Percentiles rank a stretch among this genome's conserved stretches.
phyloP scores from a whole-genome alignment of 2,329 filamentous ascomycete species.

The Zymoseptoria pseudotritici region DNA sequence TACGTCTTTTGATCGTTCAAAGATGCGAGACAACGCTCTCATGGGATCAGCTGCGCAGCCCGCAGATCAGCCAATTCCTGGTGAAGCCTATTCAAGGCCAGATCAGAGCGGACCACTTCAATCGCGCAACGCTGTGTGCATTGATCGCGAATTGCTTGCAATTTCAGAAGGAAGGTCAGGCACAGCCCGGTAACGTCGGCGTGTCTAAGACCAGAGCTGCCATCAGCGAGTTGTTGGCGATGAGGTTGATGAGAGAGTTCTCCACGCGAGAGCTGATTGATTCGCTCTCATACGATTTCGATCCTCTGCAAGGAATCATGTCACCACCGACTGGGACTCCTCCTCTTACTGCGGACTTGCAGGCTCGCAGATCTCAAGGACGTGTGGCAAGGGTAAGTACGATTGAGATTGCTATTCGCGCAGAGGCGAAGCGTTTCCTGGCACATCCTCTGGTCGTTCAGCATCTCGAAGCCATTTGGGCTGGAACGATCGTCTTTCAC shows the following conservation, averaged over 20 bases:
- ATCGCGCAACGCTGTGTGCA: constrained; percentile 77
- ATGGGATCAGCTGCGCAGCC: constrained; percentile 93
- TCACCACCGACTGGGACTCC: constrained; percentile 35
- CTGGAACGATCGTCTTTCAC: constrained; percentile 89
- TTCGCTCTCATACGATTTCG: constrained; percentile 89
- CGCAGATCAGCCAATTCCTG: constrained; percentile 90
- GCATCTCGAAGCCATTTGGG: constrained; percentile 96
- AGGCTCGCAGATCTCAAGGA: constrained; percentile 41
- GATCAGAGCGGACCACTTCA: constrained; percentile 76
- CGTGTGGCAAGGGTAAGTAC: constrained; percentile 75
- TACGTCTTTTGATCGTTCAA: constrained; percentile 74
- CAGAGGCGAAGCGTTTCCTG: constrained; percentile 85
- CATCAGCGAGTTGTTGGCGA: constrained; percentile 83
- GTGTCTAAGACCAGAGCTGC: constrained; percentile 76
- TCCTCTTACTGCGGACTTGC: constrained; percentile 10
- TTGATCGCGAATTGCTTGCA: constrained; percentile 90
- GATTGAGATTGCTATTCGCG: constrained; percentile 85
- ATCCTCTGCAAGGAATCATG: constrained; percentile 75
- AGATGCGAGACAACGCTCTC: constrained; percentile 86
- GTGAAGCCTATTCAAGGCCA: constrained; percentile 92
- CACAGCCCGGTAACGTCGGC: constrained; percentile 75
- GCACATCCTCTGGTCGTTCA: constrained; percentile 87
- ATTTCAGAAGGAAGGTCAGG: constrained; percentile 78
- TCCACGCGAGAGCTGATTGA: constrained; percentile 85
- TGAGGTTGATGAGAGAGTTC: constrained; percentile 85